Conservation (phyloP, 805 yeast genomes). For the Saturnispora mendoncae region DNA sequence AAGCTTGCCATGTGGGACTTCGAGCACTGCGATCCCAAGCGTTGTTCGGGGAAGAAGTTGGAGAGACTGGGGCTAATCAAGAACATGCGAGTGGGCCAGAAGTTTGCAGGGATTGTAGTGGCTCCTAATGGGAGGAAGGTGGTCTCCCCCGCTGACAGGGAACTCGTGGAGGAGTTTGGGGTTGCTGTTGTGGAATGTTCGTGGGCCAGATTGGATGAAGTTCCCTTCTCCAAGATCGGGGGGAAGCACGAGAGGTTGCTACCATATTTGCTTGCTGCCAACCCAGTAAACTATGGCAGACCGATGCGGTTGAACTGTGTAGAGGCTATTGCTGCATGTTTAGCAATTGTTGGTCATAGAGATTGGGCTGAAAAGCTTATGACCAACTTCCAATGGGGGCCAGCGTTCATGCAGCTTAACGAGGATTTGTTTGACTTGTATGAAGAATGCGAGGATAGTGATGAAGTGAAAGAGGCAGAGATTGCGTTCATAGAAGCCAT, state of each 20-base stretch:
- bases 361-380: conserved; percentile 83
- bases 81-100: conserved; percentile 81
- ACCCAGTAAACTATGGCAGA: conserved; percentile 92
- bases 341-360: conserved; percentile 82
- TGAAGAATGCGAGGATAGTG: conserved; percentile 72
- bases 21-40: conserved; percentile 96
- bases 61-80: conserved; percentile 81
- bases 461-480: conserved; percentile 63
- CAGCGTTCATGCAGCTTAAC: conserved; percentile 75
- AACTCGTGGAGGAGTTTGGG: conserved; percentile 68
- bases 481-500: conserved; percentile 61
- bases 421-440: conserved; percentile 68
- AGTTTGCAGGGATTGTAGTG: conserved; percentile 82
- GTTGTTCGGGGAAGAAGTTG: conserved; percentile 92
- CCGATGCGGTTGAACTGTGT: conserved; percentile 96
- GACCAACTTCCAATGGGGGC: conserved; percentile 87
- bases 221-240: conserved; percentile 90
- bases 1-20: conserved; percentile 98
- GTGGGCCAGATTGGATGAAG: conserved; percentile 96
- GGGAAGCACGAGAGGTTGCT: conserved; percentile 79
- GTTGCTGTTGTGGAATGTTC: conserved; percentile 99
- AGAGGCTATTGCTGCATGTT: conserved; percentile 95
- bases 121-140: conserved; percentile 88
- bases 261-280: conserved; percentile 92
- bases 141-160: conserved; percentile 81